Evolutionary conservation across 2,329 filamentous ascomycete genomes (phyloP).

Genomic region (Calonectria henricotiae): DNA sequence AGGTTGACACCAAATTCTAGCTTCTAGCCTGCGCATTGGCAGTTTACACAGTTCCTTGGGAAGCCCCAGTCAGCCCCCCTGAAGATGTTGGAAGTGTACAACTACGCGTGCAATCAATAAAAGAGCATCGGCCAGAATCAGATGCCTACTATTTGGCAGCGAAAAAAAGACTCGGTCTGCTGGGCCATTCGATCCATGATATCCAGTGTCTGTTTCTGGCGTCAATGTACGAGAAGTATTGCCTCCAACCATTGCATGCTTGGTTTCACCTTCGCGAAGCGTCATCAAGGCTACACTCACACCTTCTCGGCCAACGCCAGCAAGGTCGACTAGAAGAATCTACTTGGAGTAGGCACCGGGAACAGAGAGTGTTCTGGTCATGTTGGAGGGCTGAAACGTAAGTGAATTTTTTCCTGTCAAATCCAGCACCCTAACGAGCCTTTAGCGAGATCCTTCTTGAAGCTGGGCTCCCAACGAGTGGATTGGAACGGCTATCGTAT

Average conservation of each 20-base stretch:
- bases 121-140: conserved; percentile 20
- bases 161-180: conserved; percentile 36
- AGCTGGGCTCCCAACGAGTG: conserved; percentile 30
- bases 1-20: background rate
- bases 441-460: conserved; percentile 34
- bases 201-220: conserved; percentile 38
- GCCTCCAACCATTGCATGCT: conserved; percentile 32
- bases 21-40: conserved; percentile 38
- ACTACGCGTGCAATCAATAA: conserved; percentile 12
- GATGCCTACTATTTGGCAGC: conserved; percentile 34
- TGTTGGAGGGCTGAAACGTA: conserved; percentile 39
- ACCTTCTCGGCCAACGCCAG: conserved; percentile 33
- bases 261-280: conserved; percentile 39
- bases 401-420: background rate
- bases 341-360: conserved; percentile 24
- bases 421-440: background rate
- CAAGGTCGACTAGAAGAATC: background rate
- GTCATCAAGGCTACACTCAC: conserved; percentile 29
- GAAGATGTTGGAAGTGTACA: conserved; percentile 2
- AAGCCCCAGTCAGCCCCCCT: background rate
- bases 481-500: conserved; percentile 32
- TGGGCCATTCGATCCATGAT: conserved; percentile 33
- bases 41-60: conserved; percentile 33
- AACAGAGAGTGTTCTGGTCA: conserved; percentile 38
- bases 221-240: conserved; percentile 37